Evolutionary conservation across 2,329 filamentous ascomycete species (phyloP).

Genomic region (Zopfia rhizophila): DNA sequence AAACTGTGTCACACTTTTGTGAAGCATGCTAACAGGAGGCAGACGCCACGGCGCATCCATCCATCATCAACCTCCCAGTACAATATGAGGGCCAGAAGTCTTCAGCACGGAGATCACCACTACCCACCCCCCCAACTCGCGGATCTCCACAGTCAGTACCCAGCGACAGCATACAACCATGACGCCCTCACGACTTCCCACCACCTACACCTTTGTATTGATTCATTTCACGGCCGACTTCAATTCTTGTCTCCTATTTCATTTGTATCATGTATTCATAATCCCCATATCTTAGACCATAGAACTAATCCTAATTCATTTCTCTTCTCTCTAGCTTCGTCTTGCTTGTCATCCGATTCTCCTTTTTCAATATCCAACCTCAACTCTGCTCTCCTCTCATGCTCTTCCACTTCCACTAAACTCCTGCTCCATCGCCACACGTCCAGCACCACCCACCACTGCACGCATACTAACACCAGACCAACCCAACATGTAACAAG

Average conservation of each 20-base stretch:
- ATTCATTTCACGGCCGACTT: too few relatives aligned
- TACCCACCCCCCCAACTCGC: not conserved
- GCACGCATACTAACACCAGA: slow-evolving; percentile 39
- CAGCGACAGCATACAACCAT: too few relatives aligned
- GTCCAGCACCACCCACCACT: slow-evolving; percentile 46
- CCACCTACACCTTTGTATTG: too few relatives aligned
- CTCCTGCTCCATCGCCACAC: slow-evolving; percentile 42
- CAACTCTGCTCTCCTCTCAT: not conserved
- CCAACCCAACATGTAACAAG: slow-evolving; percentile 32
- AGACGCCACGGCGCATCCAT: slow-evolving; percentile 10
- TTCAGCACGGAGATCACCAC: not conserved
- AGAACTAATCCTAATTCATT: too few relatives aligned
- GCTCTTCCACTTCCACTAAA: slow-evolving; percentile 14
- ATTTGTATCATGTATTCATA: slow-evolving; percentile 6
- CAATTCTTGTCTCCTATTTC: too few relatives aligned
- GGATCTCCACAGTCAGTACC: too few relatives aligned
- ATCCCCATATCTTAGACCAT: slow-evolving; percentile 2
- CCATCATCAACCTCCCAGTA: slow-evolving; percentile 34
- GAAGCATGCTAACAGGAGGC: slow-evolving; percentile 20
- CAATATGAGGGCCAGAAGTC: slow-evolving; percentile 21
- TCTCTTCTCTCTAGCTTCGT: slow-evolving; percentile 9
- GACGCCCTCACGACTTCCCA: too few relatives aligned
- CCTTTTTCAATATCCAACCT: not conserved
- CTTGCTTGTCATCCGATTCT: slow-evolving; percentile 6
- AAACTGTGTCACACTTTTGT: too few relatives aligned